Evolutionary conservation across 352 stramenopile genomes (phyloP), one percentile per base, ranked within the genome.

Genomic region (Ophiocytium majus): DNA sequence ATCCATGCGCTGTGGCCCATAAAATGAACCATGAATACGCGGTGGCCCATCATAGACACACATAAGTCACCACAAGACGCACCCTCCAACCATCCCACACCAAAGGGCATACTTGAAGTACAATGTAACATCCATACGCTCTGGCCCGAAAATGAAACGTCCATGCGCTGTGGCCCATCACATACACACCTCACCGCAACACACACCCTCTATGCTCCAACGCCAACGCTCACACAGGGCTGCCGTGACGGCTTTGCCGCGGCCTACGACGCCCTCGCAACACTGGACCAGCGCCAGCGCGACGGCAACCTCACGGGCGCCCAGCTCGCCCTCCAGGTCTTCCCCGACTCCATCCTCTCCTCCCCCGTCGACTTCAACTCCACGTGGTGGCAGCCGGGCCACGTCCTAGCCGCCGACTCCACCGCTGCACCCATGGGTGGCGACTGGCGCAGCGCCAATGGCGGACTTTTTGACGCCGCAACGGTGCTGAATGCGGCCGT

Each of bases 321-420:
- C 43, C 63, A 81, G 35, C 32, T 84, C 43, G 84, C 84, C 36
- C 57, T 64, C 0, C 63, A 71, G 19, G 78, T 82, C 63, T 84
- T 88, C 74, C 84, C 84, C 28, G 84, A 88, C 34, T 84, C 84
- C 35, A 80, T 88, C 32, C 80, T 88, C 63, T 76, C 74, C 0
- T 23, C 33, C 31, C 50, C 80, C 36, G 74, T 80, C n/a, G 80
- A 88, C 50, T 79, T 88, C 63, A 57, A 81, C 71, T 43, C 37
- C n/a, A 63, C 71, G 31, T 87, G 71, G 37, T 81, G 66, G 19
- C 37, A 87, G 83, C 50, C 63, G n/a, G 83, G 83, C 33, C 43
- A 14, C 43, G 43, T 14, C 5, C 14, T 57, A 14, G 43, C 43
- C 43, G 43, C 5, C 14, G 43, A 57, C n/a, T n/a, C n/a, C n/a